A percentile compares a stretch with the other conserved stretches of the same genome.
Conservation (phyloP, 129 eudicot species). For the Artemisia argyi region DNA sequence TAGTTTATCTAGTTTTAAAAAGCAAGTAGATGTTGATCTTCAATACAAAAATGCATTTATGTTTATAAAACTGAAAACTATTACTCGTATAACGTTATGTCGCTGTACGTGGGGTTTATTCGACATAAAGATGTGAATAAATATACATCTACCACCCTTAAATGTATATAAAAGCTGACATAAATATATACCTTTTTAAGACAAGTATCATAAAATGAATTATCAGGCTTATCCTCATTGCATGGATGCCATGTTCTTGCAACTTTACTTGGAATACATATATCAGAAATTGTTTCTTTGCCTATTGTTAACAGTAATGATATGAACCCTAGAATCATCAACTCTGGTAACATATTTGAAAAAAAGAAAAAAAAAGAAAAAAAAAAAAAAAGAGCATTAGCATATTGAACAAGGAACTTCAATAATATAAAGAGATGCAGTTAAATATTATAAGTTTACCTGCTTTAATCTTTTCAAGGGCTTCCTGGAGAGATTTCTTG, state of each 20-base stretch:
- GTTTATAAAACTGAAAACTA: not conserved
- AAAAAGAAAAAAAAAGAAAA: no score
- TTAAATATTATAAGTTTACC: constrained; percentile 27
- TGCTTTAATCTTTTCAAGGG: constrained; percentile 68
- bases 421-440: not conserved
- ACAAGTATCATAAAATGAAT: constrained; percentile 40
- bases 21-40: not conserved
- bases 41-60: not conserved
- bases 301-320: constrained; percentile 55
- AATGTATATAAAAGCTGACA: not conserved
- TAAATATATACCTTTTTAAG: constrained; percentile 23
- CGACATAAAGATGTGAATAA: no score
- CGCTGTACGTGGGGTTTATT: not conserved
- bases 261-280: constrained; percentile 53
- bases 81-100: no score
- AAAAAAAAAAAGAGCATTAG: not conserved
- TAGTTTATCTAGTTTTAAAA: not conserved
- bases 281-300: constrained; percentile 42
- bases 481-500: constrained; percentile 50
- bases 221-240: not conserved
- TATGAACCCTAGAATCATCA: constrained; percentile 72
- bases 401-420: not conserved
- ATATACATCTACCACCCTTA: not conserved
- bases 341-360: constrained; percentile 36
- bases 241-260: constrained; percentile 76